Evolutionary conservation across 768 basidiomycete genomes (phyloP), one percentile per base, ranked within the genome.

Genomic region (Mrakia hoshinonis): DNA sequence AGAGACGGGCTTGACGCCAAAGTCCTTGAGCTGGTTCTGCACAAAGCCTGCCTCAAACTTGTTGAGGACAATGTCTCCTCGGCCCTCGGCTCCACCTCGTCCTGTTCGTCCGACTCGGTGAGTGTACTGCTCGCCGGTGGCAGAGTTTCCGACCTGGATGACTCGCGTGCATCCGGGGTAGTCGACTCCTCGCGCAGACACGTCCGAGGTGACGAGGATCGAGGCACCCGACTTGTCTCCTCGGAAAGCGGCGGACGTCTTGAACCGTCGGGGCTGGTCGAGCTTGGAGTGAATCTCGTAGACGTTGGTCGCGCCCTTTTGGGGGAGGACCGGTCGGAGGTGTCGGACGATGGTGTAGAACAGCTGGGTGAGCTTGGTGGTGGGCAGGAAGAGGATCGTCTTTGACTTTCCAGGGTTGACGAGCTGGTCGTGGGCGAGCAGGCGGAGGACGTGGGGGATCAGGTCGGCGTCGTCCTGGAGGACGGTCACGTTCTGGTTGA

Each of bases 351-450:
- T 70, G 0, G 83, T 84, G 11, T 87, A 79, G 78, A 86, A 88
- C 20, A 98, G 83, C 79, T 88, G 86, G 2, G 91, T 90, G 83
- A 88, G 83, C 77, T 89, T 92, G 15, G 90, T 90, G 0, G 94
- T 95, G 43, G 87, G 85, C 31, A 91, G 80, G 83, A 96, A 96
- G 29, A 97, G 77, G 75, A 97, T 85, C 65, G 85, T 80, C 79
- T 94, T 97, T 47, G 88, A 88, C 54, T 80, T 79, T 11, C 83
- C 82, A 0, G 87, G 83, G 77, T 89, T 85, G 22, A 77, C 75
- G 43, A 98, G 83, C 77, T 95, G 93, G 78, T 98, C 96, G 75
- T 95, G 90, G 0, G 87, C 88, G 73, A 99, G 81, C 22, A 96
- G 83, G 55, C 88, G 85, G 49, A 94, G 75, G 54, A 92, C 75